These are phyloP conservation scores for Daldinia sp. DNA, from an alignment of 2,329 filamentous ascomycete genomes.

Conservation along the genomic window DNA sequence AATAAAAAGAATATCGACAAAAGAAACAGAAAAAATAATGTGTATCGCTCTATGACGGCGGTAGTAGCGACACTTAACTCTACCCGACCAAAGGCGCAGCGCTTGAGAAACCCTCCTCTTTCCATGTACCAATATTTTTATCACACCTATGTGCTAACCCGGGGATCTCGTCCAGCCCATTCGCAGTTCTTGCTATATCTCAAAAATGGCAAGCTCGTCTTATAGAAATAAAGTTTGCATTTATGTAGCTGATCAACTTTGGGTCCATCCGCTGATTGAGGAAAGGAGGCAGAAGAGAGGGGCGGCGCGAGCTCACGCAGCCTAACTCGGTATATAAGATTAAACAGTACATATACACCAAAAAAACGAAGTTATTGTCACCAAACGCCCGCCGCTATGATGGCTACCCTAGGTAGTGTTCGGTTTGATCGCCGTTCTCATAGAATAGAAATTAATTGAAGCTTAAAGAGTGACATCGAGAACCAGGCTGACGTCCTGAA, in stretches of 20 bases:
- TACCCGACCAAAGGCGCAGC: slow-evolving; percentile 18
- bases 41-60: slow-evolving; percentile 17
- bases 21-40: slow-evolving; percentile 33
- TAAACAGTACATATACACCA: slow-evolving; percentile 62
- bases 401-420: slow-evolving; percentile 43
- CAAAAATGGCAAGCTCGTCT: slow-evolving; percentile 14
- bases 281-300: slow-evolving; percentile 13
- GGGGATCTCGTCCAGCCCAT: slow-evolving; percentile 6
- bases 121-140: slow-evolving; percentile 17
- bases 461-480: slow-evolving; percentile 84
- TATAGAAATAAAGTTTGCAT: slow-evolving; percentile 10
- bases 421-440: slow-evolving; percentile 39
- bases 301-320: slow-evolving; percentile 25
- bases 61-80: slow-evolving; percentile 14
- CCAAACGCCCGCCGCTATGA: slow-evolving; percentile 66
- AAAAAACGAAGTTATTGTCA: slow-evolving; percentile 57
- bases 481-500: slow-evolving; percentile 95
- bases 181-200: slow-evolving; percentile 5
- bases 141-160: slow-evolving; percentile 18
- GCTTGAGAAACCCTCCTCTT: slow-evolving; percentile 12
- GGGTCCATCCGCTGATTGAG: slow-evolving; percentile 21
- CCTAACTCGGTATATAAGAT: slow-evolving; percentile 55
- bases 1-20: slow-evolving; percentile 25
- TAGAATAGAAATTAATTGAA: slow-evolving; percentile 46
- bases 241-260: slow-evolving; percentile 14